These are phyloP conservation scores for Penstemon barbatus DNA, from an alignment of 257 asterid species.

Conservation along the genomic window DNA sequence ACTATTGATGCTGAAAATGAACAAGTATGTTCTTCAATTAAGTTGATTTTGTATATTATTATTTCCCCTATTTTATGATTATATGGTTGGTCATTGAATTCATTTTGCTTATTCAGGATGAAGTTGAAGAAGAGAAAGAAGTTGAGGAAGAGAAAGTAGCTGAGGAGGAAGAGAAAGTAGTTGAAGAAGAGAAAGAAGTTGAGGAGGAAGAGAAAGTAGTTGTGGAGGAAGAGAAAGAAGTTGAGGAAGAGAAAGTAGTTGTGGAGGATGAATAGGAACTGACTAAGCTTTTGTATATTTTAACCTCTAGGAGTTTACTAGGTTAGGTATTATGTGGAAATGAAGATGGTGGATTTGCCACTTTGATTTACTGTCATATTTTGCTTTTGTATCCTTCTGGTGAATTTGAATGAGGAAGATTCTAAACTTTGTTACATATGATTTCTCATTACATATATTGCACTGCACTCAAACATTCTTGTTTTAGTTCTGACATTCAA, in stretches of 20 bases:
- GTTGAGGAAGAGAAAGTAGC: neutral
- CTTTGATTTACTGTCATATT: neutral
- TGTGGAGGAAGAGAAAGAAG: constrained; percentile 24
- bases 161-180: neutral
- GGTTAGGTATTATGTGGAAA: constrained; percentile 5
- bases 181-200: neutral
- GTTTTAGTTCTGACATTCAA: neutral
- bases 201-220: constrained; percentile 24
- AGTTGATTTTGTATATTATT: neutral
- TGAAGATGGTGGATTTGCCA: neutral
- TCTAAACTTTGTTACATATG: neutral
- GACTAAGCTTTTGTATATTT: constrained; percentile 42
- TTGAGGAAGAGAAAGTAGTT: constrained; percentile 29
- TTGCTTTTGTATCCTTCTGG: neutral
- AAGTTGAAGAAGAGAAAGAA: neutral
- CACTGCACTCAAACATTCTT: neutral
- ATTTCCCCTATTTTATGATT: too few species aligned
- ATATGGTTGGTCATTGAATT: too few species aligned
- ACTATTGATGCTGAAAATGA: constrained; percentile 34
- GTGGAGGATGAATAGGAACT: constrained; percentile 45
- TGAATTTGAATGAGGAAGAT: neutral
- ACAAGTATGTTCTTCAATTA: constrained; percentile 31
- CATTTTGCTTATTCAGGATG: neutral
- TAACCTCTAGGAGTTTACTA: constrained; percentile 4
- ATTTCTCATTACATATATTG: neutral